Evolutionary conservation across 2,329 filamentous ascomycete species (phyloP), one percentile per base, ranked within the genome.

Genomic region (Chalaropsis ovoidea): DNA sequence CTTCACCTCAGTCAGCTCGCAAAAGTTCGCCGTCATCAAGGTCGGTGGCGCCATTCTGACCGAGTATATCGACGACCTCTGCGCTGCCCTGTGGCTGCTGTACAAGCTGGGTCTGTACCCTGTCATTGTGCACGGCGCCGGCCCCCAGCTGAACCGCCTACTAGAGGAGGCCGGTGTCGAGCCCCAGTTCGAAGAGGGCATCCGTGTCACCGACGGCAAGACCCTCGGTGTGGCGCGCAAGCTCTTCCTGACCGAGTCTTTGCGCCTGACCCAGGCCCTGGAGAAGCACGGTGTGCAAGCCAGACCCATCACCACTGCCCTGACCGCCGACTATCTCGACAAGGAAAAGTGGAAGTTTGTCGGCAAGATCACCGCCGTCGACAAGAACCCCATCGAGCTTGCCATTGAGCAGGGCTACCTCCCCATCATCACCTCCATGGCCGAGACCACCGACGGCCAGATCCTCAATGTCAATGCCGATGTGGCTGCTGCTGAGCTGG

Each of bases 11-110:
- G 92, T 96, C 68, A 94, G 91, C 56, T 95, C 91, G 43, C 92
- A 97, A 79, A 91, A 95, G 74, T 99, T 97, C 76, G 93, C 92
- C 70, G 93, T 99, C 61, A 95, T 99, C 77, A 99, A 99, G 80
- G 93, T 97, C 65, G 94, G 93, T 68, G 94, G 93, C 69, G 94
- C 93, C 69, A 96, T 97, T 72, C 83, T 99, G 72, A 95, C 90
- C 68, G 92, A 97, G 74, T 88, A 96, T 76, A 82, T 97, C 65
- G 89, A 96, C 75, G 91, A 92, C 72, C 84, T 99, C 65, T 95
- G 90, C 73, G 87, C 88, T 65, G 92, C 89, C 62, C 81, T 97
- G 67, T 88, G 90, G 35, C 95, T 97, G 77, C 84, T 97, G 62
- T 93, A 95, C 77, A 89, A 95, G 80, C 90, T 97, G 73, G 91